A percentile compares a stretch with the other conserved stretches of the same genome.
Evolutionary conservation across 2,329 filamentous ascomycete species (phyloP).

Genomic region (Fusarium lyarnte): DNA sequence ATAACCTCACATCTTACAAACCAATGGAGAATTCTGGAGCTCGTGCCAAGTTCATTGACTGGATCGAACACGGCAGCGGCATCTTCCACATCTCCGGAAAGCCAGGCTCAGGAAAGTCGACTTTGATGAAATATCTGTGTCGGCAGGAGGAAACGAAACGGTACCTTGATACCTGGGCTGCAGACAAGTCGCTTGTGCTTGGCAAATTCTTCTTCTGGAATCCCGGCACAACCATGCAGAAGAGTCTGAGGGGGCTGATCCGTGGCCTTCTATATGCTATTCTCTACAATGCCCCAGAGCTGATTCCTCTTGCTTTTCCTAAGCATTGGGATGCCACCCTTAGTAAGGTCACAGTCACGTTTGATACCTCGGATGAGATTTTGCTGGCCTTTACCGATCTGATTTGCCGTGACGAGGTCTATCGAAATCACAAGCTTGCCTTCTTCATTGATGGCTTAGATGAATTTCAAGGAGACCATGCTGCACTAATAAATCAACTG

Average conservation of each 20-base stretch:
- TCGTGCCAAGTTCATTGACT: fast-evolving
- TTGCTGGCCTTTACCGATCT: neutral
- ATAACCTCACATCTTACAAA: no score
- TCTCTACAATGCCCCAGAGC: neutral
- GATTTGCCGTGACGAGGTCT: fast-evolving
- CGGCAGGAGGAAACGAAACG: fast-evolving
- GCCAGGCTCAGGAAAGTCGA: neutral
- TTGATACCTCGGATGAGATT: neutral
- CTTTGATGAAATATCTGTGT: neutral
- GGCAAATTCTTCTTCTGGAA: neutral
- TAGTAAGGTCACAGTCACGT: neutral
- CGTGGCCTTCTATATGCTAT: neutral
- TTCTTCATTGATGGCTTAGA: neutral
- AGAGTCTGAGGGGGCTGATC: neutral
- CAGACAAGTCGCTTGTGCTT: fast-evolving
- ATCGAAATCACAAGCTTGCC: neutral
- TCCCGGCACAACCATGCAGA: neutral
- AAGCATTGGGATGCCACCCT: neutral
- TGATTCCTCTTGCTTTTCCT: neutral
- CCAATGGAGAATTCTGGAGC: fast-evolving
- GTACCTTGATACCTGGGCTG: neutral
- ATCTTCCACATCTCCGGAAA: neutral
- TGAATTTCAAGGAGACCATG: neutral
- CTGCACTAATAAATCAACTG: fast-evolving
- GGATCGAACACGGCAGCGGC: neutral